Conservation (phyloP, 257 asterid genomes). For the Echites panduratus region DNA sequence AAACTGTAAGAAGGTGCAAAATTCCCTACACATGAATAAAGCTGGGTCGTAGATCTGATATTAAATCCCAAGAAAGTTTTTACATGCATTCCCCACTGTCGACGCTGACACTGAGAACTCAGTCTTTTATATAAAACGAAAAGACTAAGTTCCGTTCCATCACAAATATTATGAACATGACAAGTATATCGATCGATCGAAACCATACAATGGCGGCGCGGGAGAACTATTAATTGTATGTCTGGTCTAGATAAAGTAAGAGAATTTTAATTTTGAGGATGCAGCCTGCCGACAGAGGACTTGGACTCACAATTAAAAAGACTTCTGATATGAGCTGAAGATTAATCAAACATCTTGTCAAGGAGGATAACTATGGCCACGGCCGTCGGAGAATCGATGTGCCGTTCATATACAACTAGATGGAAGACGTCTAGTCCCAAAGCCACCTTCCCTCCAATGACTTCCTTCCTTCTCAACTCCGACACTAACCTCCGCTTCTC, state of each 20-base stretch:
- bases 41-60: neutral
- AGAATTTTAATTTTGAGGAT: neutral
- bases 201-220: neutral
- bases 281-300: neutral
- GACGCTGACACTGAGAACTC: neutral
- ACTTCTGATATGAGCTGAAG: slow-evolving; percentile 15
- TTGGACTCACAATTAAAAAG: neutral
- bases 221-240: neutral
- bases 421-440: slow-evolving; percentile 60
- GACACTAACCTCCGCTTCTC: slow-evolving; percentile 44
- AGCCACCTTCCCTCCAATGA: slow-evolving; percentile 35
- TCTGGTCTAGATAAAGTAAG: neutral
- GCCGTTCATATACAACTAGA: slow-evolving; percentile 45
- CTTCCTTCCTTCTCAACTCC: slow-evolving; percentile 65
- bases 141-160: neutral
- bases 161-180: neutral
- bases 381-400: slow-evolving; percentile 38
- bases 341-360: slow-evolving; percentile 62
- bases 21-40: no score
- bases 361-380: slow-evolving; percentile 68
- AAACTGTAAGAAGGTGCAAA: no score
- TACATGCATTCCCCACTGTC: neutral
- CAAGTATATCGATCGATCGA: no score
- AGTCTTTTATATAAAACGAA: slow-evolving; percentile 7
- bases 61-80: neutral